phyloP scores from a whole-genome alignment of 352 stramenopile genomes.

The Phytophthora pini region DNA sequence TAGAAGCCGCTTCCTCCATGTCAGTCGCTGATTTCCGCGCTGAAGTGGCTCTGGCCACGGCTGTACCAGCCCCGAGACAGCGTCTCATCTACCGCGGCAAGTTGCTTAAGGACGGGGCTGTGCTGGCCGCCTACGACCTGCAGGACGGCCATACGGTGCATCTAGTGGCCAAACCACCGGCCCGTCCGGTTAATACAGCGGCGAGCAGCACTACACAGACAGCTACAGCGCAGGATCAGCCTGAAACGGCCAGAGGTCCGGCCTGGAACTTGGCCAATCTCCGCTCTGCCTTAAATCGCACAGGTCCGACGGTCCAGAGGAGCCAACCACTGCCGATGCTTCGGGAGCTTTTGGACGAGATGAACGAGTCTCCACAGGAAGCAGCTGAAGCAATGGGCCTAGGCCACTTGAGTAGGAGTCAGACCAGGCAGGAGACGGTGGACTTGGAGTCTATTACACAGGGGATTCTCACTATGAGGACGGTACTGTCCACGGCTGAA shows the following conservation, averaged over 20 bases:
- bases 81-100: slow-evolving; percentile 94
- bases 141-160: slow-evolving; percentile 94
- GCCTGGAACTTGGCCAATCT: slow-evolving; percentile 74
- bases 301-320: not conserved
- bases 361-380: slow-evolving; percentile 34
- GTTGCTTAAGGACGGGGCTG: slow-evolving; percentile 81
- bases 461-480: slow-evolving; percentile 60
- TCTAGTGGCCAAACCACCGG: slow-evolving; percentile 75
- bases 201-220: slow-evolving; percentile 26
- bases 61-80: slow-evolving; percentile 70
- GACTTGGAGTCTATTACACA: slow-evolving; percentile 69
- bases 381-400: slow-evolving; percentile 43
- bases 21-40: slow-evolving; percentile 70
- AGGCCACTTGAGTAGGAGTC: not conserved
- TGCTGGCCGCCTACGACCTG: slow-evolving; percentile 84
- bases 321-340: slow-evolving; percentile 42
- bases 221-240: not conserved
- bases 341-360: slow-evolving; percentile 48
- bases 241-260: slow-evolving; percentile 20
- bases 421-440: slow-evolving; percentile 1
- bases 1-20: slow-evolving; percentile 51
- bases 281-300: slow-evolving; percentile 51
- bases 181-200: not conserved
- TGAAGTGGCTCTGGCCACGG: slow-evolving; percentile 59
- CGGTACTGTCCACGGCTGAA: slow-evolving; percentile 53